Percentiles rank a stretch among this genome's conserved stretches.
phyloP scores from a whole-genome alignment of 805 yeast species.

The Grigorovia yakushimaensis region DNA sequence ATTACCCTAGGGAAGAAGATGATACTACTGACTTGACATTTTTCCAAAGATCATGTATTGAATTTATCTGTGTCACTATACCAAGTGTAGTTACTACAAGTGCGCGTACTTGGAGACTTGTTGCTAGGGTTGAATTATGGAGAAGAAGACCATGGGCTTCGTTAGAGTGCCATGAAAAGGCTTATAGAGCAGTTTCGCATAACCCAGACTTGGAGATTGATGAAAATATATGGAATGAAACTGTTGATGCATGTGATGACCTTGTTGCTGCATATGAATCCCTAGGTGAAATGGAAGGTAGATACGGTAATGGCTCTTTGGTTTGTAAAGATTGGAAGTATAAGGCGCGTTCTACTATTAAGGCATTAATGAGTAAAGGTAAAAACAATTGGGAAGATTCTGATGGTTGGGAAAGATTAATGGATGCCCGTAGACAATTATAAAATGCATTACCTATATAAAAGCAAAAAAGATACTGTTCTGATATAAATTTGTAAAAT shows the following conservation, averaged over 20 bases:
- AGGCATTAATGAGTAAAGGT: conserved; percentile 73
- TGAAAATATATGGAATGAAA: conserved; percentile 61
- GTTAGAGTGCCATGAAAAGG: conserved; percentile 76
- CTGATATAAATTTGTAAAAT: too few relatives aligned
- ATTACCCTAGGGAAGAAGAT: conserved; percentile 34
- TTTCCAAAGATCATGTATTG: conserved; percentile 61
- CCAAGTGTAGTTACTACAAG: conserved; percentile 59
- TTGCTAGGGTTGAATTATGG: conserved; percentile 85
- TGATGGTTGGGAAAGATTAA: conserved; percentile 62
- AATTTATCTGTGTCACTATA: conserved; percentile 57
- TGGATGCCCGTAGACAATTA: conserved; percentile 28
- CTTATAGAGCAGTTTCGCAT: conserved; percentile 61
- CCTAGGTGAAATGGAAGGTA: conserved; percentile 76
- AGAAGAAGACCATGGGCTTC: conserved; percentile 80
- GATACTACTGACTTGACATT: conserved; percentile 35
- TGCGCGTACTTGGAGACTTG: conserved; percentile 65
- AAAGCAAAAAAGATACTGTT: background rate
- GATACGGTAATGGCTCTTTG: conserved; percentile 67
- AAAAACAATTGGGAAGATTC: conserved; percentile 70
- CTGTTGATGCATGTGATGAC: conserved; percentile 70
- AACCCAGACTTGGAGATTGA: conserved; percentile 54
- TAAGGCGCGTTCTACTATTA: conserved; percentile 62
- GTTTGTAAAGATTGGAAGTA: conserved; percentile 91
- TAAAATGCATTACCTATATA: conserved; percentile 5
- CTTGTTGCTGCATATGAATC: conserved; percentile 79